Conservation (phyloP, 129 eudicot genomes). For the Ambrosia artemisiifolia region DNA sequence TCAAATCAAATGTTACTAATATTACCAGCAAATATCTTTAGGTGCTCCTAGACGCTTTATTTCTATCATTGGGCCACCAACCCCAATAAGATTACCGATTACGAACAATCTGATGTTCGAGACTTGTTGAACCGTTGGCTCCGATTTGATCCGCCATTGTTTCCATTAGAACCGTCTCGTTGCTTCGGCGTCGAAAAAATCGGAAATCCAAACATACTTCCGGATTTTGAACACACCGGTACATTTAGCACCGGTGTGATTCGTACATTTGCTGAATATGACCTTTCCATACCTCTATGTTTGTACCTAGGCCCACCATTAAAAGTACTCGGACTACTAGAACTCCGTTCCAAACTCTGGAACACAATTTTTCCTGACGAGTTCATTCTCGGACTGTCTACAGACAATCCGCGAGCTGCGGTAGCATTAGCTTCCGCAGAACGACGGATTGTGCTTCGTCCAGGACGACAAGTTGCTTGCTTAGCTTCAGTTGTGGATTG, state of each 20-base stretch:
- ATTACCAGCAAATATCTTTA: no score
- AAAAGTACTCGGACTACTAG: conserved; percentile 85
- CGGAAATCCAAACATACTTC: conserved; percentile 62
- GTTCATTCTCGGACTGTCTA: conserved; percentile 87
- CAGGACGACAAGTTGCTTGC: conserved; percentile 19
- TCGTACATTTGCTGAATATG: conserved; percentile 79
- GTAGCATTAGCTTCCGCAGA: conserved; percentile 24
- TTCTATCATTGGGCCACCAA: no score
- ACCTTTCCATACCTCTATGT: conserved; percentile 70
- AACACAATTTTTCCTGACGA: conserved; percentile 77
- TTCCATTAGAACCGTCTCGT: conserved; percentile 28
- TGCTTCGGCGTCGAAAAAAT: conserved; percentile 48
- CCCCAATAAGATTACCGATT: background rate
- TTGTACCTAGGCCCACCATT: conserved; percentile 73
- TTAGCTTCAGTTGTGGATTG: conserved; percentile 27
- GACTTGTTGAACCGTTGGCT: conserved; percentile 21
- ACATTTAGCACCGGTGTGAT: conserved; percentile 85
- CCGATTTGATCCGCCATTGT: conserved; percentile 22
- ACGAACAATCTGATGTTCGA: background rate
- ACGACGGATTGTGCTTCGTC: conserved; percentile 40
- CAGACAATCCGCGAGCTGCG: conserved; percentile 42
- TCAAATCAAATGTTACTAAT: conserved; percentile 5
- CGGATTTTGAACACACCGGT: conserved; percentile 80
- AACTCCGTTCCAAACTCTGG: conserved; percentile 78
- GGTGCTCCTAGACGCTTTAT: no score